Evolutionary conservation across 1,284 basidiomycete species (phyloP).

Genomic region (Cystobasidium sp.): DNA sequence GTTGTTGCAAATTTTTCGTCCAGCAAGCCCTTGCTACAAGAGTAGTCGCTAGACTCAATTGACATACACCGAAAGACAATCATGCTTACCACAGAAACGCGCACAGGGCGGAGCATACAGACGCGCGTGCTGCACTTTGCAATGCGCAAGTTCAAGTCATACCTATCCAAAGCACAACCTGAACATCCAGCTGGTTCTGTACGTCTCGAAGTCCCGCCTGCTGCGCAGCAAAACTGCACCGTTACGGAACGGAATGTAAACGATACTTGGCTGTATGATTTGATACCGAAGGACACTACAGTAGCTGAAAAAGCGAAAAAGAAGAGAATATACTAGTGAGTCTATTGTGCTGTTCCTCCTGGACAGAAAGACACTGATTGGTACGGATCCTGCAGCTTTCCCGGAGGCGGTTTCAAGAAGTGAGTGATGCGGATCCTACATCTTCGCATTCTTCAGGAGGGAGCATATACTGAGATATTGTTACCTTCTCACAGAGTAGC

Average conservation of each 20-base stretch:
- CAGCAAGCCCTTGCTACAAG: no score
- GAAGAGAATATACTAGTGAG: slow-evolving; percentile 33
- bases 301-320: background rate
- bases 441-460: background rate
- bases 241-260: slow-evolving; percentile 25
- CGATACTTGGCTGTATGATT: slow-evolving; percentile 34
- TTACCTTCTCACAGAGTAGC: slow-evolving; percentile 14
- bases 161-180: slow-evolving; percentile 20
- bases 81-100: slow-evolving; percentile 9
- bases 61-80: background rate
- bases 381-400: slow-evolving; percentile 10
- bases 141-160: slow-evolving; percentile 12
- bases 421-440: background rate
- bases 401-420: slow-evolving; percentile 35
- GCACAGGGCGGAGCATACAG: slow-evolving; percentile 2
- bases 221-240: slow-evolving; percentile 28
- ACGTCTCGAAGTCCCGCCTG: background rate
- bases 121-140: slow-evolving; percentile 7
- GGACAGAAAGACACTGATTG: background rate
- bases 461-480: background rate
- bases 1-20: no score
- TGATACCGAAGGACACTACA: slow-evolving; percentile 7
- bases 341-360: background rate
- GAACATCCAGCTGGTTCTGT: slow-evolving; percentile 23
- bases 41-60: background rate